Conservation (phyloP, 192 early-diverging fungal genomes). For the Geranomyces variabilis region DNA sequence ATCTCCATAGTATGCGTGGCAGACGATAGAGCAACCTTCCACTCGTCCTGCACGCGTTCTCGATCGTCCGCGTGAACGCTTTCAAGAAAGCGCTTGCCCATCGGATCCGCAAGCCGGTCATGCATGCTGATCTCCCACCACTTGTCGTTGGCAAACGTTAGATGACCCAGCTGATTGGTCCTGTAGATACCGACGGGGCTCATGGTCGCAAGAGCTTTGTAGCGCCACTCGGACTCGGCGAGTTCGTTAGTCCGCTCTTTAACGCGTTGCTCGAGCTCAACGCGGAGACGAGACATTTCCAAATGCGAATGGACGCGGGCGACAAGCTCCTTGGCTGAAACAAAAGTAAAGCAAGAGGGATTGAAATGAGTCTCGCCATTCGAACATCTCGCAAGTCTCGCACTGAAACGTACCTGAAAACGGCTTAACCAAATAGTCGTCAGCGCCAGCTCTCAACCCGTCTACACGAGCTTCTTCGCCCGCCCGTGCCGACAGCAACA, state of each 20-base stretch:
- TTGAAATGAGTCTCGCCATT: neutral
- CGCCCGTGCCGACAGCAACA: conserved; percentile 58
- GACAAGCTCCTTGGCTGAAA: conserved; percentile 50
- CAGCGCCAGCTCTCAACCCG: conserved; percentile 59
- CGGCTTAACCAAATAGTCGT: conserved; percentile 61
- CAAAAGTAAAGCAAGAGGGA: neutral
- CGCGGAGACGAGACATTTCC: conserved; percentile 41
- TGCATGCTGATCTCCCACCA: conserved; percentile 39
- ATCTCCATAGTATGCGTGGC: neutral
- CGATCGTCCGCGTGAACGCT: conserved; percentile 26
- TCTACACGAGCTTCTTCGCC: conserved; percentile 56
- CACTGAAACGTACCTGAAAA: conserved; percentile 23
- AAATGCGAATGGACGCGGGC: conserved; percentile 58
- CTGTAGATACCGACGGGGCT: conserved; percentile 33
- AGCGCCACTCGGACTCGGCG: conserved; percentile 38
- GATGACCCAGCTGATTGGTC: conserved; percentile 12
- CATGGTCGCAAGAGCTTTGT: conserved; percentile 24
- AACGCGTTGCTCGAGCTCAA: conserved; percentile 36
- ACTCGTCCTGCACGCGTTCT: conserved; percentile 6
- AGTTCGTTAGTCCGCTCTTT: conserved; percentile 48
- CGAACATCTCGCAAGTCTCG: neutral
- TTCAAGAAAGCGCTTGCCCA: neutral
- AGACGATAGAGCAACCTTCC: neutral
- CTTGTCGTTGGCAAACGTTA: conserved; percentile 43
- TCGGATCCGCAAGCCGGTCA: conserved; percentile 8